phyloP scores from a whole-genome alignment of 2,329 filamentous ascomycete species.

The Aspergillus flavus region DNA sequence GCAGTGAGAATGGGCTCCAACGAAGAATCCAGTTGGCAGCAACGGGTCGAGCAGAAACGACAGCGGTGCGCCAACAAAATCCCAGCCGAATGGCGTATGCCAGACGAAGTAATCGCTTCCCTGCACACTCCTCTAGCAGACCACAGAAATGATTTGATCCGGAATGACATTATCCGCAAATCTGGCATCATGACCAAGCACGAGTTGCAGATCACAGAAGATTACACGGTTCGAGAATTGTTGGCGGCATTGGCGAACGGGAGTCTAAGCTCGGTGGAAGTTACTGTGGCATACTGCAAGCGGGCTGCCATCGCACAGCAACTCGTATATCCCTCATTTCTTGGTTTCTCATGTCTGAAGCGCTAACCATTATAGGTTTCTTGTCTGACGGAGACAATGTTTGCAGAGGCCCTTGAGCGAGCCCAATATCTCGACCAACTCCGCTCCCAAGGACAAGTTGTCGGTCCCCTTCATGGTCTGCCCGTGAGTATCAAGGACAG shows the following conservation, averaged over 20 bases:
- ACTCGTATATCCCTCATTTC: constrained; percentile 25
- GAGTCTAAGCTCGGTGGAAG: constrained; percentile 40
- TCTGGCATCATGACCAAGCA: constrained; percentile 48
- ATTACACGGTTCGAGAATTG: constrained; percentile 40
- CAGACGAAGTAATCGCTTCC: constrained; percentile 11
- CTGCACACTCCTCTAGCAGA: constrained; percentile 17
- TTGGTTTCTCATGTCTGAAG: background rate
- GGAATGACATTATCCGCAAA: constrained; percentile 16
- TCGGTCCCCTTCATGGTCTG: constrained; percentile 35
- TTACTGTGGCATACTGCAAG: constrained; percentile 52
- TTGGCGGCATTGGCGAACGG: constrained; percentile 29
- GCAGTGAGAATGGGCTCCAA: background rate
- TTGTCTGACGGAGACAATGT: constrained; percentile 35
- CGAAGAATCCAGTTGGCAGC: background rate
- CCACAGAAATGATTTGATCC: constrained; percentile 22
- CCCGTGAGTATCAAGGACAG: constrained; percentile 40
- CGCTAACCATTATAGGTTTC: constrained; percentile 16
- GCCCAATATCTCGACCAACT: constrained; percentile 30
- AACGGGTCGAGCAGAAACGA: constrained; percentile 9
- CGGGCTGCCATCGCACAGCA: constrained; percentile 38
- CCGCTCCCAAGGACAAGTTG: constrained; percentile 24
- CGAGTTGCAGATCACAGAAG: constrained; percentile 54
- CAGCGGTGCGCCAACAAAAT: constrained; percentile 18
- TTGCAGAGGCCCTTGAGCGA: constrained; percentile 26
- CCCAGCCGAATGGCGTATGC: constrained; percentile 20